Evolutionary conservation across 192 early-diverging fungal genomes (phyloP).

Genomic region (Bifiguratus adelaidae): DNA sequence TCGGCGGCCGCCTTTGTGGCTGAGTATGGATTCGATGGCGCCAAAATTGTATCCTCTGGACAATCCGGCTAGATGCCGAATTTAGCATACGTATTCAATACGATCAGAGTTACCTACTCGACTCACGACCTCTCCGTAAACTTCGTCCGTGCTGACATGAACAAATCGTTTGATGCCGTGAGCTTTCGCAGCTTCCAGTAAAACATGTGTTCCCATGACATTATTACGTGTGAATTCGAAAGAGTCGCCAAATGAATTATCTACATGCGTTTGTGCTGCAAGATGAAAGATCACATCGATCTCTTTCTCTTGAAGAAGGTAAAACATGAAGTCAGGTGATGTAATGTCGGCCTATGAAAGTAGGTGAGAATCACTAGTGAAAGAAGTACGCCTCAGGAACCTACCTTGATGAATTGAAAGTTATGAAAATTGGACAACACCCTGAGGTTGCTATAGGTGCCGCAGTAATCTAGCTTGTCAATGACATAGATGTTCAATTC

Average conservation of each 20-base stretch:
- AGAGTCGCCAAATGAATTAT: conserved; percentile 79
- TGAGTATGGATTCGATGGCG: conserved; percentile 71
- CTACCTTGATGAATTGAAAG: conserved; percentile 55
- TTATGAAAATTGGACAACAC: conserved; percentile 31
- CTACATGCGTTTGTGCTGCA: conserved; percentile 75
- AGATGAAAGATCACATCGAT: conserved; percentile 70
- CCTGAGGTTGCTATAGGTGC: conserved; percentile 46
- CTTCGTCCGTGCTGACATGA: conserved; percentile 75
- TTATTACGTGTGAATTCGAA: conserved; percentile 71
- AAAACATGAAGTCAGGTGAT: conserved; percentile 46
- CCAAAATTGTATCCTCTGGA: conserved; percentile 48
- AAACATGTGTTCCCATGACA: conserved; percentile 72
- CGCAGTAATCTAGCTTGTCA: conserved; percentile 76
- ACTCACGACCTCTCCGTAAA: conserved; percentile 62
- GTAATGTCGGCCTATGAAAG: conserved; percentile 50
- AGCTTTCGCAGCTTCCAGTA: conserved; percentile 57
- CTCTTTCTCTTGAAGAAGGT: conserved; percentile 49
- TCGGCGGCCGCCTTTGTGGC: conserved; percentile 85
- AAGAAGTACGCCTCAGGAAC: neutral
- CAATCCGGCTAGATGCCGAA: conserved; percentile 36
- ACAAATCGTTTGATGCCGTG: conserved; percentile 51
- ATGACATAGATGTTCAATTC: conserved; percentile 54
- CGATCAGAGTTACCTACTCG: conserved; percentile 20
- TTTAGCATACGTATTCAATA: neutral
- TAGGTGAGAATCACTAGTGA: conserved; percentile 8